Evolutionary conservation across 2,329 filamentous ascomycete genomes (phyloP).

Genomic region (Penicillium fuscoglaucum): DNA sequence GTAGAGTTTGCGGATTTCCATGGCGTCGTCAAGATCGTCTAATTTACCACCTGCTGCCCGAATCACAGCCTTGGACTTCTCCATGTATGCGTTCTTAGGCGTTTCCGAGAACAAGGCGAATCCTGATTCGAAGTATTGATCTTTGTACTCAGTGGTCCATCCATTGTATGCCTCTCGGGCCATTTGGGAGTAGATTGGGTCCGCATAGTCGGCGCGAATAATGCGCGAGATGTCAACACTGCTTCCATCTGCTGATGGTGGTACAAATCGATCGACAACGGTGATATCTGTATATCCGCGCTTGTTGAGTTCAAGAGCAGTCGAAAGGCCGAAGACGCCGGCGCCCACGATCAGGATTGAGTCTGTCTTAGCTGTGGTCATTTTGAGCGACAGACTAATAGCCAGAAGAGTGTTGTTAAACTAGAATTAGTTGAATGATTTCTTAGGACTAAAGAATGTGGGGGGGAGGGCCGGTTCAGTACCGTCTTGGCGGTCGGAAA

Average conservation of each 20-base stretch:
- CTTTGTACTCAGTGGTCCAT: constrained; percentile 51
- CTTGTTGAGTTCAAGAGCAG: constrained; percentile 64
- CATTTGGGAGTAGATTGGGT: constrained; percentile 70
- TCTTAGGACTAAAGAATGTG: not conserved
- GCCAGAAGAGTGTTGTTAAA: not conserved
- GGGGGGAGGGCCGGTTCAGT: constrained; percentile 4
- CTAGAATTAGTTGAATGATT: not conserved
- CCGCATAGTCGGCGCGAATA: constrained; percentile 71
- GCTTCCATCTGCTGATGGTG: constrained; percentile 55
- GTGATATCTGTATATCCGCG: constrained; percentile 56
- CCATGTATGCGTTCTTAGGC: constrained; percentile 27
- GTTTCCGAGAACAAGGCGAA: constrained; percentile 32
- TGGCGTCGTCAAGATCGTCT: constrained; percentile 44
- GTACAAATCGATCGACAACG: constrained; percentile 55
- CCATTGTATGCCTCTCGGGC: constrained; percentile 69
- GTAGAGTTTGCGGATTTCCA: constrained; percentile 24
- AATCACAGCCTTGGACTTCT: constrained; percentile 37
- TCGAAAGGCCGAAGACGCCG: constrained; percentile 20
- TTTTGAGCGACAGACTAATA: constrained; percentile 15
- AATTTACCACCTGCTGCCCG: constrained; percentile 37
- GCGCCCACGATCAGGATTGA: constrained; percentile 59
- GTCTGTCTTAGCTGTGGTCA: constrained; percentile 23
- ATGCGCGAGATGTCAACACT: constrained; percentile 60
- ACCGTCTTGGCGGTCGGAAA: constrained; percentile 21
- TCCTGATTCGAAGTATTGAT: constrained; percentile 30